Conservation (phyloP, 2,329 filamentous ascomycete species). For the Gnomoniopsis smithogilvyi region DNA sequence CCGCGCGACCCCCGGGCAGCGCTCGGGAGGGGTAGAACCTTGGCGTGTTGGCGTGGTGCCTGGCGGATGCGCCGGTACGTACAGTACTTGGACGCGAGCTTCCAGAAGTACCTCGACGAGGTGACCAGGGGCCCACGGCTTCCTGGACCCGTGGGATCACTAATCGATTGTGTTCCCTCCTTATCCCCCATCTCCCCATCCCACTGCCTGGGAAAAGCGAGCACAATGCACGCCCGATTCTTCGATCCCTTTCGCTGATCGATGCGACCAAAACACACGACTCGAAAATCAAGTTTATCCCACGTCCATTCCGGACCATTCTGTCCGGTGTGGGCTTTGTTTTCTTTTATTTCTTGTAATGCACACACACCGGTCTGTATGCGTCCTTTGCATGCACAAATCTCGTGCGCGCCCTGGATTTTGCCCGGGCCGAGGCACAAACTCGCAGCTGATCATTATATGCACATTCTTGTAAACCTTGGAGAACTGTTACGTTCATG, state of each 20-base stretch:
- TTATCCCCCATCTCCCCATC: background rate
- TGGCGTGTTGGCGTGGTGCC: too few relatives aligned
- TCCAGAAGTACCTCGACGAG: background rate
- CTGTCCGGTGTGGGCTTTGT: background rate
- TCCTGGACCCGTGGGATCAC: background rate
- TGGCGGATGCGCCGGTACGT: background rate
- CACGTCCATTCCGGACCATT: background rate
- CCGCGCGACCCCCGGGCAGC: too few relatives aligned
- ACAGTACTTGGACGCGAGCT: background rate
- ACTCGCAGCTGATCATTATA: background rate
- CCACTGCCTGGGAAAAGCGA: background rate
- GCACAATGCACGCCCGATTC: background rate
- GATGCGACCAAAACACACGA: background rate
- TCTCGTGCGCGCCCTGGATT: too few relatives aligned
- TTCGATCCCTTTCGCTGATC: background rate
- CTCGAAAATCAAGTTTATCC: constrained; percentile 2
- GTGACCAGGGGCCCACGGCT: background rate
- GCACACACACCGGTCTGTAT: background rate
- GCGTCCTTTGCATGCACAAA: background rate
- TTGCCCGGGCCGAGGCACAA: background rate
- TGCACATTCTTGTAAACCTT: background rate
- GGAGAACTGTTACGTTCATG: too few relatives aligned
- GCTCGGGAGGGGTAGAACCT: too few relatives aligned
- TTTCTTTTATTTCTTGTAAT: background rate
- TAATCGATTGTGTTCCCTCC: background rate